phyloP scores from a whole-genome alignment of 1,284 basidiomycete species.

The Phellopilus nigrolimitatus region DNA sequence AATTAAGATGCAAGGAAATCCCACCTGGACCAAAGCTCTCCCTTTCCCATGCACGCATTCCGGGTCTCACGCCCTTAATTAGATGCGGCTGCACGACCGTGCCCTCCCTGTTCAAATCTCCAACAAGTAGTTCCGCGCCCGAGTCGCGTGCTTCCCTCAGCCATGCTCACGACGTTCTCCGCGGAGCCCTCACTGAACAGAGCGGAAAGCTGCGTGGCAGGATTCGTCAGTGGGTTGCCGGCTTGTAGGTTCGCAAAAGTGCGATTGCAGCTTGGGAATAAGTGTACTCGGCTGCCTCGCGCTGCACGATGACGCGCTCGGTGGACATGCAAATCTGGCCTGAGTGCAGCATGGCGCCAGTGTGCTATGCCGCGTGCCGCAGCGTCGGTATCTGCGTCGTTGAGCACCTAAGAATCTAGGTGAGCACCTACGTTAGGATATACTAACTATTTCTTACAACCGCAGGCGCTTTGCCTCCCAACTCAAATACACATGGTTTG shows the following conservation, averaged over 20 bases:
- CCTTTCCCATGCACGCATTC: constrained; percentile 48
- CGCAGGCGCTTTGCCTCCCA: constrained; percentile 73
- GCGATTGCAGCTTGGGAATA: constrained; percentile 32
- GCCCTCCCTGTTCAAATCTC: constrained; percentile 38
- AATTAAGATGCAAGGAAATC: constrained; percentile 22
- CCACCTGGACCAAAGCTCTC: constrained; percentile 60
- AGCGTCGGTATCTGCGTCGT: constrained; percentile 57
- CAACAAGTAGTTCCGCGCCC: constrained; percentile 50
- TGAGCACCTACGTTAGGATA: no score
- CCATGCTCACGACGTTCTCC: constrained; percentile 43
- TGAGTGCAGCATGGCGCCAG: constrained; percentile 55
- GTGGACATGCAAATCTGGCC: constrained; percentile 73
- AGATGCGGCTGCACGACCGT: constrained; percentile 52
- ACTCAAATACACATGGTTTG: constrained; percentile 68
- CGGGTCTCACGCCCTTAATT: constrained; percentile 41
- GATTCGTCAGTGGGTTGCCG: constrained; percentile 29
- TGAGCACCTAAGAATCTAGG: constrained; percentile 41
- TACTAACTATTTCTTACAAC: constrained; percentile 46
- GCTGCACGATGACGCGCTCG: constrained; percentile 60
- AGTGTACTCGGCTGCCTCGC: constrained; percentile 34
- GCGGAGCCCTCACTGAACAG: constrained; percentile 50
- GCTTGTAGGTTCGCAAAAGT: constrained; percentile 34
- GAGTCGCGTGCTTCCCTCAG: constrained; percentile 45
- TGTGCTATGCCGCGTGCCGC: constrained; percentile 54
- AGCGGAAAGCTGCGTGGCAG: constrained; percentile 30